Base-by-base conservation (phyloP, 2,329 filamentous ascomycete species). In the Eutypella sp. region DNA sequence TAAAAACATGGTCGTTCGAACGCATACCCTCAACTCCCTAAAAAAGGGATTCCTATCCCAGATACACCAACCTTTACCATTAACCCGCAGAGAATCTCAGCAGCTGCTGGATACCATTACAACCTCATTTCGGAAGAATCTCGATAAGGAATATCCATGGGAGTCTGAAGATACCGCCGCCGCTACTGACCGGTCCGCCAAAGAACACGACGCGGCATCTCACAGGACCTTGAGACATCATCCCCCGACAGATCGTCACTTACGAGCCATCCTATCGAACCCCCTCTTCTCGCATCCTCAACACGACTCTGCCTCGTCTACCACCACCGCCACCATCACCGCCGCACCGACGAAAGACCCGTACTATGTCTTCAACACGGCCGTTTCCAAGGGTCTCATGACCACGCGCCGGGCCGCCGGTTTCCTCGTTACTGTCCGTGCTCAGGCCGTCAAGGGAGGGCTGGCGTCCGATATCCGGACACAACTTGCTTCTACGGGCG, bases 111-210 rank as follows among this genome's bases (percentile, higher is more conserved):
- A 79, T 44, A 70, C 72, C 27, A 69, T 82, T 42, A 82, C 79
- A 42, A 63, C 68, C 5, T 81, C 78, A 2, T 82, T 82, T 57
- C 72, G 78, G 42, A 70, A 70, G 45, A 74, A 79, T 24, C 73
- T 82, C n/a, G 77, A 81, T 54, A 69, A 65, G 37, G 78, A 82
- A 56, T 75, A 82, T 55, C 77, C 77, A 48, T 72, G 65, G 57
- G 57, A 67, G 24, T 51, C 62, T 15, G 59, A 64, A 13, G 58
- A 68, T 8, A 50, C 44, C 41, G 23, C 29, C 42, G 25, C 48
- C 18, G 23, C 52, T 19, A 43, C 49, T 8, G 19, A 56, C 19
- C 39, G 42, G 23, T 23, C 52, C 34, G 44, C 31, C 47, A 42
- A 55, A 18, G 40, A 52, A 24, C 44, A 49, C 22, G 19, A 46